phyloP scores from a whole-genome alignment of 2,329 filamentous ascomycete species.

The Aspergillus quadrilineatus region DNA sequence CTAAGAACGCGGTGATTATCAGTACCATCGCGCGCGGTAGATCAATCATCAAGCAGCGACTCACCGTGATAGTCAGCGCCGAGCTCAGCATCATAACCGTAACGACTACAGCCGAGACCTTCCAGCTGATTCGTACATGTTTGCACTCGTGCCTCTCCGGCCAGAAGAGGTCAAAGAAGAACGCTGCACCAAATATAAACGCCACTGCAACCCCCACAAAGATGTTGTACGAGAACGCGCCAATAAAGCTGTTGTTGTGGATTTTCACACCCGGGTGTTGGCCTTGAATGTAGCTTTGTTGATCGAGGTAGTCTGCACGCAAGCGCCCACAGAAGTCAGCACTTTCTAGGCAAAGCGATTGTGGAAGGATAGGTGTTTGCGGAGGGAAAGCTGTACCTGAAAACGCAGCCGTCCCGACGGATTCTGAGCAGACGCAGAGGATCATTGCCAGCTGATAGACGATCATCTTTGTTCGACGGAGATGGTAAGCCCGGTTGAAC shows the following conservation, averaged over 20 bases:
- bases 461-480: conserved; percentile 59
- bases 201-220: conserved; percentile 59
- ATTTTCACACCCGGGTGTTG: conserved; percentile 44
- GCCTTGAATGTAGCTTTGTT: conserved; percentile 49
- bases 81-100: conserved; percentile 45
- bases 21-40: no score
- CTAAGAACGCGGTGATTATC: conserved; percentile 16
- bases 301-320: conserved; percentile 53
- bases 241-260: conserved; percentile 58
- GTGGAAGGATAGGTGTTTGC: no score
- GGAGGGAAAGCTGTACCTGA: conserved; percentile 43
- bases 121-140: conserved; percentile 56
- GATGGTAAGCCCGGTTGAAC: conserved; percentile 57
- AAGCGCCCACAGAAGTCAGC: not conserved
- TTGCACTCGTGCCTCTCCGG: conserved; percentile 53
- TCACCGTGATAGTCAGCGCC: conserved; percentile 52
- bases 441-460: conserved; percentile 62
- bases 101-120: conserved; percentile 51
- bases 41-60: not conserved
- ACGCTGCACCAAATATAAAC: conserved; percentile 58
- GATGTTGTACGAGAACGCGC: conserved; percentile 58
- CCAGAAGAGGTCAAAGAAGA: conserved; percentile 65
- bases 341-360: not conserved
- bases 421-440: conserved; percentile 57
- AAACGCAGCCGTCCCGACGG: conserved; percentile 56